phyloP scores from a whole-genome alignment of 768 basidiomycete species.

The Psilocybe subaeruginosa region DNA sequence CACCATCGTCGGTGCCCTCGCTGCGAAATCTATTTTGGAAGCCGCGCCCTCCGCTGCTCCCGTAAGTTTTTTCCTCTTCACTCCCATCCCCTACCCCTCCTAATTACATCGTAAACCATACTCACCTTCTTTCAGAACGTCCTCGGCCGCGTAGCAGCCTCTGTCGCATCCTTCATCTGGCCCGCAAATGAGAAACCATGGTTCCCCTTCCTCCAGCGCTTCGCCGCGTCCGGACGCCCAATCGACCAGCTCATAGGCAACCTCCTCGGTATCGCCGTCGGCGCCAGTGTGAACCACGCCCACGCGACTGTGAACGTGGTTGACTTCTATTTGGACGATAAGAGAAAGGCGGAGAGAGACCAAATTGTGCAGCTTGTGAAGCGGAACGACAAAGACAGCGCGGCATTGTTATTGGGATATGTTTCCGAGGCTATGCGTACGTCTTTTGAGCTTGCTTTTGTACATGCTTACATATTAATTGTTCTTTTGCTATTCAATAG shows the following conservation, averaged over 20 bases:
- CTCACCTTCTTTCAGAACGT: constrained; percentile 25
- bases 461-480: neutral
- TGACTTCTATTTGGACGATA: constrained; percentile 55
- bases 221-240: constrained; percentile 38
- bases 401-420: constrained; percentile 46
- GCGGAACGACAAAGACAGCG: constrained; percentile 32
- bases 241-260: constrained; percentile 46
- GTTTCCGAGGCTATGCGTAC: constrained; percentile 54
- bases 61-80: constrained; percentile 2
- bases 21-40: constrained; percentile 13
- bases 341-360: constrained; percentile 37
- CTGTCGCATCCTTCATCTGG: constrained; percentile 29
- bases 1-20: constrained; percentile 10
- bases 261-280: constrained; percentile 49
- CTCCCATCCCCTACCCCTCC: too few species aligned
- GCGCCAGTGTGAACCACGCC: constrained; percentile 48
- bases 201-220: constrained; percentile 40
- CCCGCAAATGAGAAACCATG: constrained; percentile 32
- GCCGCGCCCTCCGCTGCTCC: constrained; percentile 9
- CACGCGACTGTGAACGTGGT: constrained; percentile 53
- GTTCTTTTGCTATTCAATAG: constrained; percentile 16
- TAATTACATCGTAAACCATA: too few species aligned
- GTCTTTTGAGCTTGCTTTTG: constrained; percentile 16
- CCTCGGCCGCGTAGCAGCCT: constrained; percentile 27
- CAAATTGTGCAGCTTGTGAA: constrained; percentile 40